Evolutionary conservation across 2,329 filamentous ascomycete genomes (phyloP).

Genomic region (Aureobasidium zeae): DNA sequence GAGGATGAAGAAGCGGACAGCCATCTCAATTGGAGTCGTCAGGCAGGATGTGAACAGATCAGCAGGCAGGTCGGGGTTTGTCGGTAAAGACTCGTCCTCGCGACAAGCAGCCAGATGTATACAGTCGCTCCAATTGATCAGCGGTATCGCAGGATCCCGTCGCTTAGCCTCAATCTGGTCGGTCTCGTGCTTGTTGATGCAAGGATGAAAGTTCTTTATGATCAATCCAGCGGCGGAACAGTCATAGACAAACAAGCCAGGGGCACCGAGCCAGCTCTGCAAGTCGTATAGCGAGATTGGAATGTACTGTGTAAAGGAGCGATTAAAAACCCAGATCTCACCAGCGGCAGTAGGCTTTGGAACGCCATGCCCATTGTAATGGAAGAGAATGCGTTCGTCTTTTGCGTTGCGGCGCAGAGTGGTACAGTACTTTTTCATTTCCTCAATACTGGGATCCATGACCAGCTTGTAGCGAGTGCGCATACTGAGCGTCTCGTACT

Average conservation of each 20-base stretch:
- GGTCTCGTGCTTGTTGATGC: slow-evolving; percentile 87
- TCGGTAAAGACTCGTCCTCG: slow-evolving; percentile 84
- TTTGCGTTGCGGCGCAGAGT: slow-evolving; percentile 86
- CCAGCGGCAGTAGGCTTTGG: slow-evolving; percentile 91
- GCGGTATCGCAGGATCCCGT: slow-evolving; percentile 51
- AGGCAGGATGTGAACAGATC: slow-evolving; percentile 94
- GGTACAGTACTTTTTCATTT: slow-evolving; percentile 92
- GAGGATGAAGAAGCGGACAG: slow-evolving; percentile 88
- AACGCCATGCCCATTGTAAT: slow-evolving; percentile 97
- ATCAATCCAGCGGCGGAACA: slow-evolving; percentile 96
- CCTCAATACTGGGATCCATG: slow-evolving; percentile 89
- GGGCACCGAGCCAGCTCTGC: slow-evolving; percentile 90
- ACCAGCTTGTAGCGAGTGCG: slow-evolving; percentile 97
- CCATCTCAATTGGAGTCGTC: slow-evolving; percentile 96
- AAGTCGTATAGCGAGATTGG: slow-evolving; percentile 91
- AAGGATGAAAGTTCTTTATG: slow-evolving; percentile 85
- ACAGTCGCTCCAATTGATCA: slow-evolving; percentile 65
- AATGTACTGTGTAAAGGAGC: slow-evolving; percentile 97
- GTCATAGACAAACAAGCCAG: slow-evolving; percentile 95
- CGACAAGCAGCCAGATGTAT: slow-evolving; percentile 91
- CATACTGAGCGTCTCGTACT: slow-evolving; percentile 92
- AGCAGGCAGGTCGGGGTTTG: slow-evolving; percentile 84
- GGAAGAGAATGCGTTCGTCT: slow-evolving; percentile 90
- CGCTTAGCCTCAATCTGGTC: slow-evolving; percentile 70
- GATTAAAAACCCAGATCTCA: slow-evolving; percentile 99